phyloP scores from a whole-genome alignment of 345 rosid species.

The Citrus trifoliata region DNA sequence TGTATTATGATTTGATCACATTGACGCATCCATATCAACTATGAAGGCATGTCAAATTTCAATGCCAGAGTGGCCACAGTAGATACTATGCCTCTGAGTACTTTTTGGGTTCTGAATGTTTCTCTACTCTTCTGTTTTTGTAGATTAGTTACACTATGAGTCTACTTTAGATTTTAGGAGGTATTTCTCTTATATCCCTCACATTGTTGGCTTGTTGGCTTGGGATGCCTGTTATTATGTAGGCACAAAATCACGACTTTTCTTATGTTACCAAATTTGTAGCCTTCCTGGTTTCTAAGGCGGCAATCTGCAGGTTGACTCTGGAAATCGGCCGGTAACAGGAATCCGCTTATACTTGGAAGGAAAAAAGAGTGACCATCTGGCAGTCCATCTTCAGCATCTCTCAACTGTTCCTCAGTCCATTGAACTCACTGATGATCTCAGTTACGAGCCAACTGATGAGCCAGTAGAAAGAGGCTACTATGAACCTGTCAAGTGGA shows the following conservation, averaged over 20 bases:
- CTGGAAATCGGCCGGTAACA: slow-evolving; percentile 78
- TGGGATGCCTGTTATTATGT: not conserved
- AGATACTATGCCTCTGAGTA: not conserved
- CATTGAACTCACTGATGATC: slow-evolving; percentile 61
- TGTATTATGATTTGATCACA: not conserved
- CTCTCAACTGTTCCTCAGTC: slow-evolving; percentile 61
- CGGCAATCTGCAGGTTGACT: slow-evolving; percentile 54
- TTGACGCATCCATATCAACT: not conserved
- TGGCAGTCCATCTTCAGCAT: slow-evolving; percentile 91
- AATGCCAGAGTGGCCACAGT: not conserved
- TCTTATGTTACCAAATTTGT: slow-evolving; percentile 6
- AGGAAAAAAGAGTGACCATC: slow-evolving; percentile 85
- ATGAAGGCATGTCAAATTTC: not conserved
- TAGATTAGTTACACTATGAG: not conserved
- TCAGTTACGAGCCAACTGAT: slow-evolving; percentile 39
- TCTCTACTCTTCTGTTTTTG: not conserved
- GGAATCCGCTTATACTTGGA: slow-evolving; percentile 89
- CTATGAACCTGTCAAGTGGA: slow-evolving; percentile 88
- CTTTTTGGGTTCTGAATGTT: not conserved
- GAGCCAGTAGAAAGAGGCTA: slow-evolving; percentile 58
- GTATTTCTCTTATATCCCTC: not conserved
- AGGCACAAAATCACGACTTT: not conserved
- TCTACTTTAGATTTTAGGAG: not conserved
- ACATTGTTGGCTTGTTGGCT: not conserved
- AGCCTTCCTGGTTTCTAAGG: not conserved